Conservation (phyloP, 1,139 yeast genomes). For the Hyphopichia fennica region DNA sequence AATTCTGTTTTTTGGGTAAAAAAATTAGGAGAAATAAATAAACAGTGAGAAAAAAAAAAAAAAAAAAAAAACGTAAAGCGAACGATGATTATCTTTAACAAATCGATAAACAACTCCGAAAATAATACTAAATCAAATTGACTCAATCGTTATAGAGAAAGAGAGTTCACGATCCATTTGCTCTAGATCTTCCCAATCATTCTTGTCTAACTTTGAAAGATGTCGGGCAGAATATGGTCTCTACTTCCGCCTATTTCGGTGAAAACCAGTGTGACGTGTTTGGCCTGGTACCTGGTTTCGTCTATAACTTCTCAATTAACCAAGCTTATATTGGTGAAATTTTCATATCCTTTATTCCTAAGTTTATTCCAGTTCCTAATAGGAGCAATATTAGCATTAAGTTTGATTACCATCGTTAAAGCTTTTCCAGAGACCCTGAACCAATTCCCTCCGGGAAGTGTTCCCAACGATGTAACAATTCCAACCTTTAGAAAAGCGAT, state of each 20-base stretch:
- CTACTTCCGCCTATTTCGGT: slow-evolving; percentile 31
- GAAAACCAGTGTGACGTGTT: slow-evolving; percentile 32
- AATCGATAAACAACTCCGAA: neutral
- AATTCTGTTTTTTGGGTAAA: too few relatives aligned
- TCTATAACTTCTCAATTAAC: slow-evolving; percentile 51
- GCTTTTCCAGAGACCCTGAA: slow-evolving; percentile 17
- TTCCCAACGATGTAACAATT: slow-evolving; percentile 20
- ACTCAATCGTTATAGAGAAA: too few relatives aligned
- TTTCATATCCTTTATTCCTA: slow-evolving; percentile 49
- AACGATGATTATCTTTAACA: neutral
- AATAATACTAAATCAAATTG: too few relatives aligned
- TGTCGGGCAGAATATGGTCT: neutral
- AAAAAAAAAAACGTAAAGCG: too few relatives aligned
- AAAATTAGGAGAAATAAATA: too few relatives aligned
- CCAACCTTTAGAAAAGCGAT: slow-evolving; percentile 22
- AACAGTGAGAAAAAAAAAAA: neutral
- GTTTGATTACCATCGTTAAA: slow-evolving; percentile 20
- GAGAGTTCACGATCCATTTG: too few relatives aligned
- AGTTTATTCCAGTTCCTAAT: slow-evolving; percentile 50
- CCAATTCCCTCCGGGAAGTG: slow-evolving; percentile 32
- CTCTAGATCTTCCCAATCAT: too few relatives aligned
- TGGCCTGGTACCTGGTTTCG: slow-evolving; percentile 47
- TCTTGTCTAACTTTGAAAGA: neutral
- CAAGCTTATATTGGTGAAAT: slow-evolving; percentile 39
- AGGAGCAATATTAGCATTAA: slow-evolving; percentile 33